Evolutionary conservation across 2,329 filamentous ascomycete species (phyloP).

Genomic region (Aspergillus piperis): DNA sequence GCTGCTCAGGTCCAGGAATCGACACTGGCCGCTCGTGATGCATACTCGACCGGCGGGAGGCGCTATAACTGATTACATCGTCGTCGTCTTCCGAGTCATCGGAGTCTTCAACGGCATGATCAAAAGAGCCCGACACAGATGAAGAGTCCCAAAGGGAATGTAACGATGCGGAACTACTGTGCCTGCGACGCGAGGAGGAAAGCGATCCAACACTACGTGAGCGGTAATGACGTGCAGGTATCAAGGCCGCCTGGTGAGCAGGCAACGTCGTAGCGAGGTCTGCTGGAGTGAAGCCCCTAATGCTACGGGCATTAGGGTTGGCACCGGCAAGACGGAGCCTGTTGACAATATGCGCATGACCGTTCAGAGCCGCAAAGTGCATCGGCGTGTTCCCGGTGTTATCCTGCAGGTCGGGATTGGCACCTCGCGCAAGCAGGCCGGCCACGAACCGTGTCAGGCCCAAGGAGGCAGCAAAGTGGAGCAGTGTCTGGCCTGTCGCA

Average conservation of each 20-base stretch:
- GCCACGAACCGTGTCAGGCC: slow-evolving; percentile 75
- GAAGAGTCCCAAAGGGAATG: slow-evolving; percentile 66
- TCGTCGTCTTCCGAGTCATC: slow-evolving; percentile 33
- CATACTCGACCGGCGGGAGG: slow-evolving; percentile 40
- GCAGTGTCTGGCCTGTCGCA: slow-evolving; percentile 73
- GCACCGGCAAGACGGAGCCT: slow-evolving; percentile 73
- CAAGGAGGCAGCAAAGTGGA: slow-evolving; percentile 75
- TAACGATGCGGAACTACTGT: slow-evolving; percentile 67
- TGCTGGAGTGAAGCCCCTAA: slow-evolving; percentile 69
- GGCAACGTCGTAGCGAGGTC: slow-evolving; percentile 69
- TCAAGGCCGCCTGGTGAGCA: slow-evolving; percentile 64
- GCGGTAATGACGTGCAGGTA: slow-evolving; percentile 62
- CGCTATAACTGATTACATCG: slow-evolving; percentile 29
- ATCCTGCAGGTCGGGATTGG: slow-evolving; percentile 72
- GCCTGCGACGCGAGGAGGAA: slow-evolving; percentile 56
- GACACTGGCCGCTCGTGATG: slow-evolving; percentile 34
- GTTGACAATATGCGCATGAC: slow-evolving; percentile 73
- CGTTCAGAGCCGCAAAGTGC: slow-evolving; percentile 77
- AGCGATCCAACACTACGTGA: slow-evolving; percentile 64
- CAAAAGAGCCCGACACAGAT: slow-evolving; percentile 47
- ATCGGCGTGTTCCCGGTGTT: slow-evolving; percentile 79
- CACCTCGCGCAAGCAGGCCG: slow-evolving; percentile 74
- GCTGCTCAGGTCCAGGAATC: slow-evolving; percentile 27
- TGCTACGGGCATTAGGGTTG: slow-evolving; percentile 68
- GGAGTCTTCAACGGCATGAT: slow-evolving; percentile 46